These are phyloP conservation scores for Monilinia polystroma DNA, from an alignment of 2,329 filamentous ascomycete species.

Conservation along the genomic window DNA sequence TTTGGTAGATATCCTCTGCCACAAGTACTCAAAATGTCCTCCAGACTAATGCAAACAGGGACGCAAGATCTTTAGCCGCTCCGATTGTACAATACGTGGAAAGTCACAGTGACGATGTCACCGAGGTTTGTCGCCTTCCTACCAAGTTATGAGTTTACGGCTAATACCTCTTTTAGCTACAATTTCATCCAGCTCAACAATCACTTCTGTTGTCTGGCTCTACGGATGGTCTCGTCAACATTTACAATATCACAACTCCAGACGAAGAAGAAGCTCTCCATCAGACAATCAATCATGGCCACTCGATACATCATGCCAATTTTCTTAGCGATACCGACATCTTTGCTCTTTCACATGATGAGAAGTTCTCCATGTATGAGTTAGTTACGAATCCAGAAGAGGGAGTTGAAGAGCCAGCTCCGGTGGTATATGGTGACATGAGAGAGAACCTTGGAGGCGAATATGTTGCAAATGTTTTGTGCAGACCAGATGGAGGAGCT, in stretches of 20 bases:
- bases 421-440: slow-evolving; percentile 66
- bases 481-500: slow-evolving; percentile 59
- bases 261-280: slow-evolving; percentile 77
- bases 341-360: slow-evolving; percentile 74
- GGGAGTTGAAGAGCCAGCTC: slow-evolving; percentile 50
- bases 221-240: slow-evolving; percentile 75
- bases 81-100: slow-evolving; percentile 58
- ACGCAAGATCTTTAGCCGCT: slow-evolving; percentile 51
- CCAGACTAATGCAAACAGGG: slow-evolving; percentile 46
- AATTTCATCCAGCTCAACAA: slow-evolving; percentile 60
- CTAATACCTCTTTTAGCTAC: slow-evolving; percentile 46
- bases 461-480: slow-evolving; percentile 68
- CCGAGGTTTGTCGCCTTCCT: slow-evolving; percentile 46
- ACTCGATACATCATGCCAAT: slow-evolving; percentile 71
- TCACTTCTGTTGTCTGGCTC: slow-evolving; percentile 71
- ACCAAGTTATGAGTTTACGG: slow-evolving; percentile 28
- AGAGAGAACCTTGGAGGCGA: slow-evolving; percentile 64
- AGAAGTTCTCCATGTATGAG: slow-evolving; percentile 72
- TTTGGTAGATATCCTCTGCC: slow-evolving; percentile 52
- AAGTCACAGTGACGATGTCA: slow-evolving; percentile 67
- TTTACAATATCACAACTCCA: slow-evolving; percentile 67
- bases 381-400: slow-evolving; percentile 62
- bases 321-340: slow-evolving; percentile 66
- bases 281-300: slow-evolving; percentile 75
- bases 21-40: neutral